A percentile compares a stretch with the other conserved stretches of the same genome.
These are phyloP conservation scores for Colletotrichum godetiae DNA, from an alignment of 2,329 filamentous ascomycete genomes.

Conservation along the genomic window DNA sequence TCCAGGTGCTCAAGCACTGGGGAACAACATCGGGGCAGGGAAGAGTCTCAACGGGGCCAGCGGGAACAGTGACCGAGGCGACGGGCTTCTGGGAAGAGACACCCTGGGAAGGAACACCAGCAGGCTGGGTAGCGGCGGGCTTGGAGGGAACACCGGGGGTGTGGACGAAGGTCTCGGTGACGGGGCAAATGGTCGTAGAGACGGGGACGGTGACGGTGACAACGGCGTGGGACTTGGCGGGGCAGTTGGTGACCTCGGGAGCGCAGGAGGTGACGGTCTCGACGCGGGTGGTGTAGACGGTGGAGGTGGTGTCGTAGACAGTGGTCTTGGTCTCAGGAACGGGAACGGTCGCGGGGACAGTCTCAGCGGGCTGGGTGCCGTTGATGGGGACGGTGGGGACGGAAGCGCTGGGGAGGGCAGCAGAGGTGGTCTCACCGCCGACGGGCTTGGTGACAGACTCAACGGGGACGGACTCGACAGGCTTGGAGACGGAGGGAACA, in stretches of 20 bases:
- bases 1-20: constrained; percentile 92
- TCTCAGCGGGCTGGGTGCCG: constrained; percentile 30
- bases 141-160: constrained; percentile 43
- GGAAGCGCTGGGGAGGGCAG: constrained; percentile 17
- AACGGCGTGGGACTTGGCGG: constrained; percentile 51
- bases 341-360: constrained; percentile 36
- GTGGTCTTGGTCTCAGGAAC: constrained; percentile 36
- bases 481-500: not conserved
- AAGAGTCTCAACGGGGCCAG: constrained; percentile 55
- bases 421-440: constrained; percentile 32
- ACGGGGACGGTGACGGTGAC: constrained; percentile 66
- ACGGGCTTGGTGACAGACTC: constrained; percentile 24
- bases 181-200: constrained; percentile 71
- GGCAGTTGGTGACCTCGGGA: constrained; percentile 62
- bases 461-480: constrained; percentile 19
- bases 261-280: constrained; percentile 63
- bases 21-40: constrained; percentile 80
- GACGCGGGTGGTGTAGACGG: constrained; percentile 61
- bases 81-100: constrained; percentile 36
- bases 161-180: constrained; percentile 64
- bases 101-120: constrained; percentile 26
- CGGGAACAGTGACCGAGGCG: constrained; percentile 38
- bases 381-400: constrained; percentile 5
- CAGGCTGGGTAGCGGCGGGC: not conserved
- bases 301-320: constrained; percentile 59